phyloP scores from a whole-genome alignment of 2,329 filamentous ascomycete genomes.

The Colletotrichum neosansevieriae region DNA sequence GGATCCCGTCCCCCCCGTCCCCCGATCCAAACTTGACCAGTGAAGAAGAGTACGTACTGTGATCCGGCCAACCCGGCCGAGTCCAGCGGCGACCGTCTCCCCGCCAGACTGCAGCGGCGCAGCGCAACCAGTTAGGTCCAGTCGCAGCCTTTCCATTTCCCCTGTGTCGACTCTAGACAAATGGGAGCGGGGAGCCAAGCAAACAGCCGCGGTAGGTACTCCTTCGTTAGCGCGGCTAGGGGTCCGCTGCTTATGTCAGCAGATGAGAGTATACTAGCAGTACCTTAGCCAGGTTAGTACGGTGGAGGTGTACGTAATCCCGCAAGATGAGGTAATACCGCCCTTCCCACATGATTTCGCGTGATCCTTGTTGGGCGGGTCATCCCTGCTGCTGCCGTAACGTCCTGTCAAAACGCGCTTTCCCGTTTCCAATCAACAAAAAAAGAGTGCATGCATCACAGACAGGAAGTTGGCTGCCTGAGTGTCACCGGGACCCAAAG shows the following conservation, averaged over 20 bases:
- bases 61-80: conserved; percentile 36
- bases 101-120: too few relatives aligned
- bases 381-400: conserved; percentile 37
- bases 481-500: neutral
- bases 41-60: conserved; percentile 36
- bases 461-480: conserved; percentile 21
- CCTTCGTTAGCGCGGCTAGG: too few relatives aligned
- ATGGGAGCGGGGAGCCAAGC: neutral
- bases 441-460: conserved; percentile 18
- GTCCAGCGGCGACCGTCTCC: conserved; percentile 14
- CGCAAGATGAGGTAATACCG: conserved; percentile 31
- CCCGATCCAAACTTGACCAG: conserved; percentile 15
- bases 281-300: too few relatives aligned
- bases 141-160: conserved; percentile 10
- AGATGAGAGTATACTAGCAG: too few relatives aligned
- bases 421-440: conserved; percentile 20
- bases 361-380: conserved; percentile 21
- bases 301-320: too few relatives aligned
- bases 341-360: conserved; percentile 37
- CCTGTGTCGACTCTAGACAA: conserved; percentile 2
- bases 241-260: too few relatives aligned
- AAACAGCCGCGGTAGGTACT: neutral
- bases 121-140: too few relatives aligned
- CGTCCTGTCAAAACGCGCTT: conserved; percentile 32
- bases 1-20: conserved; percentile 5